Conservation (phyloP, 2,329 filamentous ascomycete genomes). For the Xylariales sp. region DNA sequence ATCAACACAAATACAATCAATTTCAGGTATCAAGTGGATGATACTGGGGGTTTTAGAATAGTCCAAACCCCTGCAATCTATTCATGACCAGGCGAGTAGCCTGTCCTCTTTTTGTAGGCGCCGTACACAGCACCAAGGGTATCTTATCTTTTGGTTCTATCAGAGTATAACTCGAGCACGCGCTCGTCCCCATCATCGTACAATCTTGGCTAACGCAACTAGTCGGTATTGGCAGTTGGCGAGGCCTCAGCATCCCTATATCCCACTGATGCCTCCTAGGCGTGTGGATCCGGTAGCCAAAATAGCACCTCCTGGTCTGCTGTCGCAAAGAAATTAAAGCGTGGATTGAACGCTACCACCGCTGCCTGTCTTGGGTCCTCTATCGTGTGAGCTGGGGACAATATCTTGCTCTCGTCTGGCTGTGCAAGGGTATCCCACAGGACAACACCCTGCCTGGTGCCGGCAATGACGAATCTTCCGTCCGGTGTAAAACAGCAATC, state of each 20-base stretch:
- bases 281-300: slow-evolving; percentile 77
- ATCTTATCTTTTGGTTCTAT: slow-evolving; percentile 33
- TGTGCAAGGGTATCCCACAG: slow-evolving; percentile 84
- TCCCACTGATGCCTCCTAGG: slow-evolving; percentile 47
- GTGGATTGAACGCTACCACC: slow-evolving; percentile 87
- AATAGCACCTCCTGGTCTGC: slow-evolving; percentile 87
- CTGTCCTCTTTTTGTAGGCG: slow-evolving; percentile 8
- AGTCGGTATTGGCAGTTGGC: slow-evolving; percentile 1
- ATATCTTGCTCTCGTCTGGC: slow-evolving; percentile 64
- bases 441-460: slow-evolving; percentile 77
- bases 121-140: slow-evolving; percentile 27
- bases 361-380: slow-evolving; percentile 76
- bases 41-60: too few relatives aligned
- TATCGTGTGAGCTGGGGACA: slow-evolving; percentile 72
- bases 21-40: background rate
- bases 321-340: slow-evolving; percentile 90
- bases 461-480: slow-evolving; percentile 87
- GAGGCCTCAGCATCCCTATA: slow-evolving; percentile 21
- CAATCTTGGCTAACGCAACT: slow-evolving; percentile 18
- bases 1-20: too few relatives aligned
- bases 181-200: slow-evolving; percentile 26
- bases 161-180: slow-evolving; percentile 23
- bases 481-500: slow-evolving; percentile 93
- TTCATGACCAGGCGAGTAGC: background rate
- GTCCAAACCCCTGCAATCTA: background rate